Evolutionary conservation across 495 filamentous ascomycete genomes (phyloP), one percentile per base, ranked within the genome.

Genomic region (Talaromyces wortmannii): DNA sequence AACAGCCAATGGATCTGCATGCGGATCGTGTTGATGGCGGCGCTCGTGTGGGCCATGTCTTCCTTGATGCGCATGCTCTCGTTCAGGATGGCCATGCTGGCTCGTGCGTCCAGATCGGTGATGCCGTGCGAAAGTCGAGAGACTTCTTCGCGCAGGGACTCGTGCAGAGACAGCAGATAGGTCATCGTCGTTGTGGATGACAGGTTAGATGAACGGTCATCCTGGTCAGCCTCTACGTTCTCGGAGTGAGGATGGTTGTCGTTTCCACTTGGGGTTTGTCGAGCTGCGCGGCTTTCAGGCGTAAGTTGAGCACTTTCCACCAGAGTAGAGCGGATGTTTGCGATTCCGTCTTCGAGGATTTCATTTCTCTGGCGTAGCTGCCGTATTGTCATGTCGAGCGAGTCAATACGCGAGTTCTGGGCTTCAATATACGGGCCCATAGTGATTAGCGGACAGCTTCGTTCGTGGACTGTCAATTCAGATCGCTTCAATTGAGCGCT

Each of bases 1-100:
- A 84, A 77, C 7, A 89, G 75, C 83, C 86, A 88, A 52, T 87
- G 83, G 12, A 89, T 69, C 59, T 89, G 86, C 75, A 84, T 80
- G 36, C 83, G 76, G 42, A 88, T 76, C 29, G 74, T 76, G 57
- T 75, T 78, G 46, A 89, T 74, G 13, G 82, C 84, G 6, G 85
- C 83, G 53, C 83, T 85, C 0, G 81, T 81, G 53, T 84, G 82
- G 1, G 83, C 77, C 68, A 87, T 78, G 55, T 89, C 84, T 59
- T 89, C 86, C 54, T 86, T 83, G 48, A 78, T 74, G 6, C 83
- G 80, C 31, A 88, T 71, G 42, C 73, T 83, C 65, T 88, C 85
- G 62, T 84, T 88, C 73, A 89, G 78, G 50, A 84, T 73, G 53
- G 84, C 75, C 83, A 88, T 84, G 63, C 76, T 84, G 30, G 82